Evolutionary conservation across 2,329 filamentous ascomycete genomes (phyloP), one percentile per base, ranked within the genome.

Genomic region (Ascochyta pisi): DNA sequence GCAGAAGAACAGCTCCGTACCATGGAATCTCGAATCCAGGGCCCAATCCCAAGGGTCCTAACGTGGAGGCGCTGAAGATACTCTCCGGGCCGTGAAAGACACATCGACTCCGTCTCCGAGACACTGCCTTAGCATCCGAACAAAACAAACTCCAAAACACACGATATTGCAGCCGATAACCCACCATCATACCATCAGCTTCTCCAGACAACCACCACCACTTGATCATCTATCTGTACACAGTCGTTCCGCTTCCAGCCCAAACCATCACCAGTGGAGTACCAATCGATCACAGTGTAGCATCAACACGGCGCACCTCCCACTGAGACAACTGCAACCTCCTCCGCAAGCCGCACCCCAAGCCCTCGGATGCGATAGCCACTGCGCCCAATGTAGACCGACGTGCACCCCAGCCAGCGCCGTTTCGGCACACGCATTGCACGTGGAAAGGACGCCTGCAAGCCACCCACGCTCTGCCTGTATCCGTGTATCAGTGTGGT

Each of bases 201-300:
- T 24, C 9, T 23, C 31, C 4, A 19, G 2, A 26, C 39, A 37
- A 23, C 19, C 15, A 23, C 23, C 13, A 19, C 27, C 7, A 10
- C 40, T 45, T 12, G 40, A 45, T 44, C 45, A 45, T 33, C 19
- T 6, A 19, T 22, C 8, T 42, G 24, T 13, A 44, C 51, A 39
- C 39, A 43, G 22, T n/a, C 27, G 37, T 41, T 16, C 35, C 37
- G 23, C 22, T 31, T 31, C 23, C n/a, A 33, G 46, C 33, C 16
- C 19, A 15, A n/a, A 22, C 19, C 37, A 37, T 24, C 31, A 15
- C 27, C 26, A 2, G 15, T 15, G 46, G 31, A 22, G 46, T 46
- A 50, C 46, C 53, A 50, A 46, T 41, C 24, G 31, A 46, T 38
- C 53, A 55, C 53, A 55, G 46, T 46, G 53, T 55, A 42, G 47